These are phyloP conservation scores for Scheffersomyces segobiensis DNA, from an alignment of 1,139 yeast species.

Conservation along the genomic window DNA sequence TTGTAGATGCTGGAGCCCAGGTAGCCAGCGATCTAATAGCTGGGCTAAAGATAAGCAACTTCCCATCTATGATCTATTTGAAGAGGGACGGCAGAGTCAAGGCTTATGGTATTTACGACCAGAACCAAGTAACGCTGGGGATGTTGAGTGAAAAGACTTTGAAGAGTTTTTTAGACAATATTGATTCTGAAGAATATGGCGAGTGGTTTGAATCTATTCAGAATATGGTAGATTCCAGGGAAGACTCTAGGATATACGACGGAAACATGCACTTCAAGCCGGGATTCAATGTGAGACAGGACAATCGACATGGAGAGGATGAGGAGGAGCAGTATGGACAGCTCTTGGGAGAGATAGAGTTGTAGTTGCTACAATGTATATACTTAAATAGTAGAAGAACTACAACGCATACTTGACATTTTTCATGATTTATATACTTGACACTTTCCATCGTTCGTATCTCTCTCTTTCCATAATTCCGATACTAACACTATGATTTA, in stretches of 20 bases:
- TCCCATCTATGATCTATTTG: slow-evolving; percentile 35
- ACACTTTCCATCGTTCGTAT: no score
- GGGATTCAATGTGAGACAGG: slow-evolving; percentile 22
- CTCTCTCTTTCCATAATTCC: no score
- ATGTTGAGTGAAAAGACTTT: not conserved
- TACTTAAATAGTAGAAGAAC: not conserved
- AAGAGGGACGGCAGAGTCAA: slow-evolving; percentile 23
- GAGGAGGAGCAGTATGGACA: slow-evolving; percentile 20
- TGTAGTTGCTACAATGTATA: slow-evolving; percentile 9
- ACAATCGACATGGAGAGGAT: slow-evolving; percentile 4
- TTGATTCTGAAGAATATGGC: slow-evolving; percentile 14
- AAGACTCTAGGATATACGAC: slow-evolving; percentile 10
- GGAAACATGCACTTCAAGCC: slow-evolving; percentile 11
- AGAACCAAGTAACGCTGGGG: not conserved
- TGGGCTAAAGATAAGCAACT: slow-evolving; percentile 29
- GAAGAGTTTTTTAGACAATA: not conserved
- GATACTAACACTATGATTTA: no score
- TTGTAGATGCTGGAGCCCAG: slow-evolving; percentile 26
- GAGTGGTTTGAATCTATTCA: slow-evolving; percentile 19
- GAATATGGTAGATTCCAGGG: slow-evolving; percentile 12
- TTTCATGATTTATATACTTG: not conserved
- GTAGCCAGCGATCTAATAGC: slow-evolving; percentile 20
- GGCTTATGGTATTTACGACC: slow-evolving; percentile 12
- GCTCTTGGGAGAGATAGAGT: slow-evolving; percentile 19
- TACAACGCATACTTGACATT: no score